These are phyloP conservation scores for Neocucurbitaria cava DNA, from an alignment of 2,329 filamentous ascomycete genomes.

Conservation along the genomic window DNA sequence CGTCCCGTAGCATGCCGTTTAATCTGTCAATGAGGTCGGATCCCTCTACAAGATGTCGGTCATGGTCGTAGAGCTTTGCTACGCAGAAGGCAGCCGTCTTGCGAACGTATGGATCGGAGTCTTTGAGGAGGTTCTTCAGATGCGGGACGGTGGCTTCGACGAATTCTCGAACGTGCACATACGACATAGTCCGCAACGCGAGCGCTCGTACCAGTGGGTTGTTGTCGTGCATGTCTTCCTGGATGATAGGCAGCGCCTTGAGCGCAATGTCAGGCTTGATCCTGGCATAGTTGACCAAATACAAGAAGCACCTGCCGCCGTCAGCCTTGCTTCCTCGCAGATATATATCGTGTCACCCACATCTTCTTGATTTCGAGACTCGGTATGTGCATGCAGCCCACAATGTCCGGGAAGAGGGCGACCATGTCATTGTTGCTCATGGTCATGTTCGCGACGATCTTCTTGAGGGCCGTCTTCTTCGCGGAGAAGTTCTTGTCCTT, in stretches of 20 bases:
- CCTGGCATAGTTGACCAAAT: conserved; percentile 94
- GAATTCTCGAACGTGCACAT: conserved; percentile 95
- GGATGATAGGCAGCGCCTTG: conserved; percentile 86
- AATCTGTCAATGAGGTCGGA: conserved; percentile 92
- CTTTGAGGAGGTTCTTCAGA: conserved; percentile 81
- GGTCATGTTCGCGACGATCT: conserved; percentile 99
- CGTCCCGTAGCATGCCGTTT: conserved; percentile 88
- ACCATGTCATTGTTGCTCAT: conserved; percentile 99
- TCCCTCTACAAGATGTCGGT: conserved; percentile 84
- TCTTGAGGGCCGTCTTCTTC: conserved; percentile 98
- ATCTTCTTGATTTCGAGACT: conserved; percentile 99
- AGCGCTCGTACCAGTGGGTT: conserved; percentile 93
- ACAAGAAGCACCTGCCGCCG: conserved; percentile 85
- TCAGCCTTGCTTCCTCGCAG: conserved; percentile 34
- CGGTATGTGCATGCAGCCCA: conserved; percentile 92
- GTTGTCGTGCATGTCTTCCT: conserved; percentile 91
- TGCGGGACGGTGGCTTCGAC: conserved; percentile 88
- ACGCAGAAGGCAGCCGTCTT: conserved; percentile 97
- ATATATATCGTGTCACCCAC: conserved; percentile 59
- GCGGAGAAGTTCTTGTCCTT: conserved; percentile 96
- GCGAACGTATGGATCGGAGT: conserved; percentile 92
- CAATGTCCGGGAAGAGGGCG: conserved; percentile 91
- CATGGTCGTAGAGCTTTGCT: conserved; percentile 97
- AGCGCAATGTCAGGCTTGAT: conserved; percentile 93
- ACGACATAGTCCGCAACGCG: conserved; percentile 93